phyloP scores from a whole-genome alignment of 257 asterid species.

The Fraxinus excelsior region DNA sequence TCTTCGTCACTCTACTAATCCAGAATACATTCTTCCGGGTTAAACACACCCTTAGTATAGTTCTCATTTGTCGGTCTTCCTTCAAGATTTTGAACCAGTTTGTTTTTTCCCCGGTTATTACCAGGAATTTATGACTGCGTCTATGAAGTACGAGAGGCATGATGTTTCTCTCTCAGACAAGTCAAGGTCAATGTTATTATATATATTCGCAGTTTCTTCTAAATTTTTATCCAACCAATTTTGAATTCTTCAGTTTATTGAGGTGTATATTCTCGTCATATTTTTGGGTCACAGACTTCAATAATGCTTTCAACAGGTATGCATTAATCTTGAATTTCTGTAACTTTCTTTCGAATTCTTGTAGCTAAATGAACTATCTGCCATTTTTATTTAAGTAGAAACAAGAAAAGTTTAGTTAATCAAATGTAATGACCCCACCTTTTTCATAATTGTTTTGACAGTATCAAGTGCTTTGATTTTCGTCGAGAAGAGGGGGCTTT shows the following conservation, averaged over 20 bases:
- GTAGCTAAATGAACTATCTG: background rate
- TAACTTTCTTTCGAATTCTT: background rate
- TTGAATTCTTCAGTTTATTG: background rate
- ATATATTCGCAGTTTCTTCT: background rate
- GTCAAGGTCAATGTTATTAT: background rate
- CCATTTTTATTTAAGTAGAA: background rate
- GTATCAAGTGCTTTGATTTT: slow-evolving; percentile 32
- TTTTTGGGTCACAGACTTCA: background rate
- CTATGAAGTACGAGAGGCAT: background rate
- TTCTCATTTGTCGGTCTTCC: no score
- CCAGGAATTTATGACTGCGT: background rate
- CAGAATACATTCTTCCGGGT: no score
- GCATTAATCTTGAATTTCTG: background rate
- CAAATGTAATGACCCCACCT: background rate
- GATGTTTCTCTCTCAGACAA: background rate
- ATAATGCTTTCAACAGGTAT: background rate
- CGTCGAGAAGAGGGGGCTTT: slow-evolving; percentile 35
- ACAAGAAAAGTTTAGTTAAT: background rate
- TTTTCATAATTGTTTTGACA: slow-evolving; percentile 18
- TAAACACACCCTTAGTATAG: no score
- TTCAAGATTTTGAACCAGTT: no score
- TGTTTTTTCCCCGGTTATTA: background rate
- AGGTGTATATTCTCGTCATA: background rate
- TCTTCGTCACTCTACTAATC: no score
- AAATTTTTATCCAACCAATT: background rate